Evolutionary conservation across 208 protist genomes (phyloP).

Genomic region (Wallacemonas sp.): DNA sequence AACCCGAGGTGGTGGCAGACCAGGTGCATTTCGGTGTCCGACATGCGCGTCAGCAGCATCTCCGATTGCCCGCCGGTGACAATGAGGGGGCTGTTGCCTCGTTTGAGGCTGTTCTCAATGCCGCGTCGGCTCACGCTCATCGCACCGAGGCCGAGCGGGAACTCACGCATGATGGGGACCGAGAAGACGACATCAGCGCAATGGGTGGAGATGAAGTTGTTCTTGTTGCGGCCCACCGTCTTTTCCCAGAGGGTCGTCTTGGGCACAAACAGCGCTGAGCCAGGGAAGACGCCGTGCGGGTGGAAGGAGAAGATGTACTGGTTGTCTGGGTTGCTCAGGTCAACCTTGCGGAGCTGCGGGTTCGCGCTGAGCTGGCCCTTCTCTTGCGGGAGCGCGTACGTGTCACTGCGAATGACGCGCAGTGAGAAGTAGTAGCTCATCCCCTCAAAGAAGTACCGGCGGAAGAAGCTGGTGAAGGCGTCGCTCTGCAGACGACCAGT

Average conservation of each 20-base stretch:
- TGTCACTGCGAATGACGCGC: slow-evolving; percentile 30
- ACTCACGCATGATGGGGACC: slow-evolving; percentile 67
- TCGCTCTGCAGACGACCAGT: slow-evolving; percentile 51
- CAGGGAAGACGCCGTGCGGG: slow-evolving; percentile 80
- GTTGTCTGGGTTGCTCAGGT: slow-evolving; percentile 52
- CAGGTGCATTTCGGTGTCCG: slow-evolving; percentile 62
- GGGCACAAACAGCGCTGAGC: slow-evolving; percentile 34
- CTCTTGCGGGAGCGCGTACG: slow-evolving; percentile 26
- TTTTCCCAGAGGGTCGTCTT: slow-evolving; percentile 44
- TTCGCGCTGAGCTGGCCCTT: slow-evolving; percentile 12
- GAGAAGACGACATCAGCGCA: slow-evolving; percentile 65
- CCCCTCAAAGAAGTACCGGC: slow-evolving; percentile 54
- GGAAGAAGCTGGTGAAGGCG: slow-evolving; percentile 37
- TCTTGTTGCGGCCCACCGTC: slow-evolving; percentile 30
- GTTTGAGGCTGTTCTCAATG: slow-evolving; percentile 43
- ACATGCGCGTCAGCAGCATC: slow-evolving; percentile 51
- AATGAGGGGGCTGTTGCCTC: slow-evolving; percentile 55
- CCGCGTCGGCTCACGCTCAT: slow-evolving; percentile 46
- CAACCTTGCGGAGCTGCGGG: slow-evolving; percentile 20
- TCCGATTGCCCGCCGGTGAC: slow-evolving; percentile 80
- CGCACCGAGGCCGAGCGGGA: slow-evolving; percentile 38
- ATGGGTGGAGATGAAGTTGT: slow-evolving; percentile 48
- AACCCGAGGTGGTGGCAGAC: slow-evolving; percentile 76
- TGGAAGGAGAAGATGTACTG: slow-evolving; percentile 79
- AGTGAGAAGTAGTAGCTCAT: slow-evolving; percentile 67